Evolutionary conservation across 768 basidiomycete genomes (phyloP).

Genomic region (Pleurotus ostreatus): DNA sequence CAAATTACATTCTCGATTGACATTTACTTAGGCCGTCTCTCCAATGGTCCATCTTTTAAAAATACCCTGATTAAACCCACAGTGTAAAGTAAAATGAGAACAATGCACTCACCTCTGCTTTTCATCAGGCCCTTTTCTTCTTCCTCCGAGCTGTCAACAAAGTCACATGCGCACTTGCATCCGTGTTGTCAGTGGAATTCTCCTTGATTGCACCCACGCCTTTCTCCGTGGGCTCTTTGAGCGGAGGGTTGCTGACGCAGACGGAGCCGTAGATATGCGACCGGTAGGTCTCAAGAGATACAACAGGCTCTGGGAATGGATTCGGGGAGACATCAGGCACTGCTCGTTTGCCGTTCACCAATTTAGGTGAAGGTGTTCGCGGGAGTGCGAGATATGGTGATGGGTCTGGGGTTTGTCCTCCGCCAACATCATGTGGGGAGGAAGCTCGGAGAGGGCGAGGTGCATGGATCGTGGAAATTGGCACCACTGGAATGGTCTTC

Average conservation of each 20-base stretch:
- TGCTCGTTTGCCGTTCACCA: constrained; percentile 20
- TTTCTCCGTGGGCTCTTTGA: constrained; percentile 10
- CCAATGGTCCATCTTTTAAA: background rate
- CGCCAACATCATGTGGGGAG: constrained; percentile 19
- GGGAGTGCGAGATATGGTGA: constrained; percentile 38
- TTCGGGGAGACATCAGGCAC: constrained; percentile 56
- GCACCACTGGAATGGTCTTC: constrained; percentile 17
- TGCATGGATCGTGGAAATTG: constrained; percentile 14
- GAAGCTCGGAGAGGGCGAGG: constrained; percentile 11
- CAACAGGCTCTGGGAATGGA: constrained; percentile 62
- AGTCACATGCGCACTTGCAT: constrained; percentile 35
- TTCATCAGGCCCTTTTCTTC: constrained; percentile 36
- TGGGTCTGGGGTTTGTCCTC: constrained; percentile 40
- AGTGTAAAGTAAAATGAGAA: background rate
- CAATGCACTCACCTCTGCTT: background rate
- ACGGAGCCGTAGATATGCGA: constrained; percentile 58
- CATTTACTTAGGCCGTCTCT: too few relatives aligned
- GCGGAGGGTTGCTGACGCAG: constrained; percentile 44
- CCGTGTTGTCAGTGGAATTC: constrained; percentile 7
- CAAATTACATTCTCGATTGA: too few relatives aligned
- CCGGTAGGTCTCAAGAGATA: constrained; percentile 58
- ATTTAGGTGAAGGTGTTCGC: constrained; percentile 45
- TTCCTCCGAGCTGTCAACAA: constrained; percentile 59
- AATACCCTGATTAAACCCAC: background rate
- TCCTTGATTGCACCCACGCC: background rate